phyloP scores from a whole-genome alignment of 2,329 filamentous ascomycete species.

The Grosmannia penicillata region DNA sequence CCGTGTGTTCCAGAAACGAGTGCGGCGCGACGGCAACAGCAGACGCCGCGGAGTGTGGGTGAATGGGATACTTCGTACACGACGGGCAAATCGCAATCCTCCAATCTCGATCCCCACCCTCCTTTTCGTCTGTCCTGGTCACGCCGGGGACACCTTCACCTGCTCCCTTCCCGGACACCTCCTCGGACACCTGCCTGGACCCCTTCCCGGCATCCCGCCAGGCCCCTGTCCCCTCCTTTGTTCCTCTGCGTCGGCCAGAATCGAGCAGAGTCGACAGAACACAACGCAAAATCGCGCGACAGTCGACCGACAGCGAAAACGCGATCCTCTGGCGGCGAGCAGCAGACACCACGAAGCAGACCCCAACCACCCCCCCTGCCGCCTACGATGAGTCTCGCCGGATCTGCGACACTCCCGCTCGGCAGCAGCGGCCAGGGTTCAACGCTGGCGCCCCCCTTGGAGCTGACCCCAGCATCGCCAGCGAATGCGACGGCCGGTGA shows the following conservation, averaged over 20 bases:
- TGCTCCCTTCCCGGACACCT: too few species aligned
- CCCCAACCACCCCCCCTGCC: neutral
- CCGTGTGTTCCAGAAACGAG: too few species aligned
- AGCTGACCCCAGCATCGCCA: constrained; percentile 1
- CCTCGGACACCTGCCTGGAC: too few species aligned
- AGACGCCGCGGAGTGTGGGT: too few species aligned
- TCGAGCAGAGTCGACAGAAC: neutral
- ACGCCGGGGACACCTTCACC: too few species aligned
- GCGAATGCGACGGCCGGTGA: neutral
- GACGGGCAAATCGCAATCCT: neutral
- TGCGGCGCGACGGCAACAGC: neutral
- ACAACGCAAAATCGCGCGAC: neutral
- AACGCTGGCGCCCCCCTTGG: constrained; percentile 10
- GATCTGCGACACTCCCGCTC: constrained; percentile 6
- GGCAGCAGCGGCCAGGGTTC: constrained; percentile 5
- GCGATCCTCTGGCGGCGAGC: too few species aligned
- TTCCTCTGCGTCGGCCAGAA: too few species aligned
- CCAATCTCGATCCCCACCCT: neutral
- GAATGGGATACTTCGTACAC: too few species aligned
- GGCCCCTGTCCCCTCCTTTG: too few species aligned
- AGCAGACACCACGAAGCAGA: neutral
- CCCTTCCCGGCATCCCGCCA: too few species aligned
- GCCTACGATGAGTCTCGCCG: constrained; percentile 8
- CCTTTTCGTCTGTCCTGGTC: neutral
- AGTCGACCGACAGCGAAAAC: too few species aligned